Evolutionary conservation across 176 grass and related monocot genomes (phyloP), one percentile per base, ranked within the genome.

Genomic region (Eragrostis curvula): DNA sequence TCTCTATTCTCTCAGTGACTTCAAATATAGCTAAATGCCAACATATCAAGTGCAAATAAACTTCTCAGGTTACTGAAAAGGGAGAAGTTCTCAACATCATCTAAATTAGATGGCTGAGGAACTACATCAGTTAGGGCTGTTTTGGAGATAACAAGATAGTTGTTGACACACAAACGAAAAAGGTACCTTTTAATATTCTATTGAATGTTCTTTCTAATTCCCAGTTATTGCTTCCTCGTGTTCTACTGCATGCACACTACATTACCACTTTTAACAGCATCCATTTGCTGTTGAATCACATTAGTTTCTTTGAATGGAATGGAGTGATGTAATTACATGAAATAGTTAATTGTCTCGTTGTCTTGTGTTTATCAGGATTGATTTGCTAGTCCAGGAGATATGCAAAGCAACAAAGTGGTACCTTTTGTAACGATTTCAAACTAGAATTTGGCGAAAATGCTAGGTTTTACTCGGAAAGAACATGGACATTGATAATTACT

Each of bases 361-460:
- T n/a, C 42, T n/a, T 25, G 28, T 66, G 25, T 13, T 65, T 78
- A 6, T 67, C 70, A 95, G 85, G 90, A 88, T 71, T 65, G 83
- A 80, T 78, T 92, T 81, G 56, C 77, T 64, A 61, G 50, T 64
- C 68, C 64, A 58, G 53, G 69, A 75, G 87, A 85, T 82, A 87
- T 84, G 68, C 80, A 80, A 61, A 81, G 11, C 51, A 78, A 83
- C 32, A 79, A 95, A 85, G 78, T 92, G 62, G 82, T 86, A 58
- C 65, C 90, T 82, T 82, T 95, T 64, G 45, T 75, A 18, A 84
- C 82, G 80, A 85, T 88, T 80, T 82, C 84, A 46, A 73, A 77
- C 42, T 85, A 49, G 30, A 90, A 76, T 70, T 84, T 92, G n/a
- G 82, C 90, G 87, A n/a, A 90, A 77, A 87, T 88, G 70, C 73